These are phyloP conservation scores for Truncatella angustata DNA, from an alignment of 2,329 filamentous ascomycete species.

Conservation along the genomic window DNA sequence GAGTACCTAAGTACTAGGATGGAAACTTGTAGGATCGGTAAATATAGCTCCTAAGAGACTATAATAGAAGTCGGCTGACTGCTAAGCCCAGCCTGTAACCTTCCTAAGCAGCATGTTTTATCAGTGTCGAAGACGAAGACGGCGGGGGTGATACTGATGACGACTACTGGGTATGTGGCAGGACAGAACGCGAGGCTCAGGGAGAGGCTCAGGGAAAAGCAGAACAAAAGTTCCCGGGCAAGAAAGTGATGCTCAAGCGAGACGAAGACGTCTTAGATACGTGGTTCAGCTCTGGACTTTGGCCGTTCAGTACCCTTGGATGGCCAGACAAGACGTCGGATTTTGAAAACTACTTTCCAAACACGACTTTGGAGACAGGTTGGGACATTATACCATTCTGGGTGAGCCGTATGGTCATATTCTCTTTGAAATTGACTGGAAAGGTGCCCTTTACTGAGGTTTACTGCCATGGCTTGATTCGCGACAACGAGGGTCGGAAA, in stretches of 20 bases:
- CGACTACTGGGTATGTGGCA: constrained; percentile 73
- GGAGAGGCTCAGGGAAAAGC: constrained; percentile 78
- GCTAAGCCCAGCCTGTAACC: too few species aligned
- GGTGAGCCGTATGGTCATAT: constrained; percentile 72
- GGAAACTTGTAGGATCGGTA: too few species aligned
- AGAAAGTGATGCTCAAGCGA: constrained; percentile 74
- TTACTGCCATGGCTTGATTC: constrained; percentile 89
- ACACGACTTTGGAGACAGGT: constrained; percentile 83
- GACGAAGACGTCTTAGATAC: constrained; percentile 92
- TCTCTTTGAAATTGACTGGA: constrained; percentile 88
- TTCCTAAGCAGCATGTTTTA: constrained; percentile 86
- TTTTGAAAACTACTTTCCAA: constrained; percentile 80
- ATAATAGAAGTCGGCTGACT: too few species aligned
- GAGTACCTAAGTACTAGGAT: too few species aligned
- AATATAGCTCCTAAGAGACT: too few species aligned
- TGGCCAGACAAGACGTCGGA: constrained; percentile 80
- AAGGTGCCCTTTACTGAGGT: constrained; percentile 91
- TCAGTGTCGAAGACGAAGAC: constrained; percentile 70
- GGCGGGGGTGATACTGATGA: constrained; percentile 32
- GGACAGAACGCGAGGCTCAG: constrained; percentile 72
- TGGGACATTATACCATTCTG: constrained; percentile 93
- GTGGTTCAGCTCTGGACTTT: constrained; percentile 95
- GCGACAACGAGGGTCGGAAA: constrained; percentile 90
- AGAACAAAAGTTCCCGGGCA: constrained; percentile 71
- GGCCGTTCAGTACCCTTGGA: constrained; percentile 90